phyloP scores from a whole-genome alignment of 345 rosid species.

The Moricandia moricandioides region DNA sequence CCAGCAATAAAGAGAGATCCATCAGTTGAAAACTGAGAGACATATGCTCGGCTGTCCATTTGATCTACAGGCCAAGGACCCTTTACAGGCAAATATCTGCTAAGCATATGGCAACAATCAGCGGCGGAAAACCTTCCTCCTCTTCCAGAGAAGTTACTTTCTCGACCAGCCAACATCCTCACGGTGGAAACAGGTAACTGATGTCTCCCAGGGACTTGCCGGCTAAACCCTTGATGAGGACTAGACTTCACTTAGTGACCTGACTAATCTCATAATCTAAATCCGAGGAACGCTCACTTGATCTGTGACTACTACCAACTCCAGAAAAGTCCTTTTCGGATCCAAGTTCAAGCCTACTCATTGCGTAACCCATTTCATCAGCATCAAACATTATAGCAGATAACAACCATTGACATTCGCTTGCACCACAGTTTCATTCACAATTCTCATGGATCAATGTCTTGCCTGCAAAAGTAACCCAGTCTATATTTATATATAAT shows the following conservation, averaged over 20 bases:
- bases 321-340: slow-evolving; percentile 46
- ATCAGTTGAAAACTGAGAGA: slow-evolving; percentile 87
- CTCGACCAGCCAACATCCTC: slow-evolving; percentile 83
- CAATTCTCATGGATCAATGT: background rate
- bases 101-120: slow-evolving; percentile 73
- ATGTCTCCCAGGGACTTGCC: slow-evolving; percentile 49
- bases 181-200: slow-evolving; percentile 64
- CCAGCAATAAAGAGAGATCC: slow-evolving; percentile 90
- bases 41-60: slow-evolving; percentile 74
- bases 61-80: slow-evolving; percentile 85
- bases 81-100: slow-evolving; percentile 77
- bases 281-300: slow-evolving; percentile 32
- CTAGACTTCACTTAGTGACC: slow-evolving; percentile 56
- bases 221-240: slow-evolving; percentile 56
- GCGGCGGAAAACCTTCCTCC: slow-evolving; percentile 80
- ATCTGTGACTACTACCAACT: slow-evolving; percentile 43
- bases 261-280: slow-evolving; percentile 73
- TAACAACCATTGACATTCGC: slow-evolving; percentile 20
- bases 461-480: slow-evolving; percentile 4
- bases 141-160: slow-evolving; percentile 72
- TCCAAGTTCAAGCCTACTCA: slow-evolving; percentile 78
- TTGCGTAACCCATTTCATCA: slow-evolving; percentile 77
- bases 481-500: background rate
- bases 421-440: background rate
- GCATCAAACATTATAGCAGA: slow-evolving; percentile 43